Conservation (phyloP, 2,329 filamentous ascomycete species). For the Exophiala aquamarina region DNA sequence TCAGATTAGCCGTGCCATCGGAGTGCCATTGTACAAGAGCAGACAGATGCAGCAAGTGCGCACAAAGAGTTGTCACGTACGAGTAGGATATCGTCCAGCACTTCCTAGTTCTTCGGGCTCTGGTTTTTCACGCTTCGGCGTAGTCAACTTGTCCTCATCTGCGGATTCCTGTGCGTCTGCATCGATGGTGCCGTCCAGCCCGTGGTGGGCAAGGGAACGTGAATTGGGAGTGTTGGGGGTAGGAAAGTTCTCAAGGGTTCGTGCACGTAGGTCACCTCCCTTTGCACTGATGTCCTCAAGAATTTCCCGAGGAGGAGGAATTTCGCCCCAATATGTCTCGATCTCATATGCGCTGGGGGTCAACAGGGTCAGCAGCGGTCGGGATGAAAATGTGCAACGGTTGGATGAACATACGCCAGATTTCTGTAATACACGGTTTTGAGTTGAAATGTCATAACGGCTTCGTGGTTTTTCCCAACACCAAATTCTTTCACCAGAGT, state of each 20-base stretch:
- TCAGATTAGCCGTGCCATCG: background rate
- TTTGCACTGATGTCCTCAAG: slow-evolving; percentile 78
- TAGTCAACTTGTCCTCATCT: slow-evolving; percentile 41
- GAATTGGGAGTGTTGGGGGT: slow-evolving; percentile 49
- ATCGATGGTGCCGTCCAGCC: background rate
- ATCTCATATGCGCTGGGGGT: slow-evolving; percentile 72
- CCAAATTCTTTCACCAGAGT: slow-evolving; percentile 75
- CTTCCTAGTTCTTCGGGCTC: slow-evolving; percentile 51
- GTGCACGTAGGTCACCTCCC: slow-evolving; percentile 73
- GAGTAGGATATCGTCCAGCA: slow-evolving; percentile 35
- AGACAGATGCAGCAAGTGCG: too few relatives aligned
- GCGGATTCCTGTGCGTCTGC: background rate
- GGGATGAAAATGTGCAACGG: background rate
- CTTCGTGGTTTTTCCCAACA: slow-evolving; percentile 70
- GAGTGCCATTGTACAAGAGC: background rate
- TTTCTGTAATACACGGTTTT: slow-evolving; percentile 91
- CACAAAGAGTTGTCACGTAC: slow-evolving; percentile 14
- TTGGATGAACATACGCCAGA: slow-evolving; percentile 56
- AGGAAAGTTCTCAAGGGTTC: slow-evolving; percentile 75
- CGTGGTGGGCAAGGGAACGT: background rate
- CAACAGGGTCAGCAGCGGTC: background rate
- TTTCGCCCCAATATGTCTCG: slow-evolving; percentile 70
- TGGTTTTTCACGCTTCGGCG: slow-evolving; percentile 53
- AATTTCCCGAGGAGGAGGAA: slow-evolving; percentile 84
- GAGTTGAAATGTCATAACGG: slow-evolving; percentile 80